Base-by-base conservation (phyloP, 805 yeast genomes). In the Saccharomycopsis sp. region DNA sequence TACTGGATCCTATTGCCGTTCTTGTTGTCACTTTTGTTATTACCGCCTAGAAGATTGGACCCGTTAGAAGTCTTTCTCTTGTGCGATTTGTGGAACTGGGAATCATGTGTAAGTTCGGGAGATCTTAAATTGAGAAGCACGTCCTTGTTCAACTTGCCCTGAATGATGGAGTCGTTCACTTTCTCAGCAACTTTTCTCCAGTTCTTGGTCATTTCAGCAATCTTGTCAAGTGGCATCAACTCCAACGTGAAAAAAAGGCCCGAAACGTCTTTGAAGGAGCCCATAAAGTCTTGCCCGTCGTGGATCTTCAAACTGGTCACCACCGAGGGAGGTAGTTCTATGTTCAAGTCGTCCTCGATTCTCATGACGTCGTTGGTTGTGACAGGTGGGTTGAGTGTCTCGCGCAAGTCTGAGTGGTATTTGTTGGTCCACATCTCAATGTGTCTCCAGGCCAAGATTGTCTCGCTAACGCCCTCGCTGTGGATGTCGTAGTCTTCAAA, bases 201-300 rank as follows among this genome's bases (percentile, higher is more conserved):
- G 44, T 80, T 72, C 48, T 73, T 77, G 35, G 94, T 80, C 73
- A 83, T 85, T 33, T 77, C 80, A 25, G 80, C 80, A 38, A 88
- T 71, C 50, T 79, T 80, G 55, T 88, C 95, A 31, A 89, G 61
- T 17, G 84, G 80, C 73, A 92, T 68, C 45, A 92, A 66, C 40
- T 80, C 76, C 50, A 84, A 64, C 3, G 96, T 95, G 57, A 77
- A 89, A 29, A 92, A 57, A 41, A 92, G 62, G 7, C 98, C 92
- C 22, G 73, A 61, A 19, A 72, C 65, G 20, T 77, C 86, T 3
- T 77, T 70, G 46, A 84, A 77, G 42, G 77, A 73, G 32, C 87
- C 94, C 46, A 81, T 68, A 30, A 71, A 71, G 44, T 80, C 82
- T 63, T 92, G 98, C 39, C 98, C 98, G 55, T 92, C 97, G 50